These are phyloP conservation scores for Pseudocercospora vitis DNA, from an alignment of 2,329 filamentous ascomycete genomes.

Conservation along the genomic window DNA sequence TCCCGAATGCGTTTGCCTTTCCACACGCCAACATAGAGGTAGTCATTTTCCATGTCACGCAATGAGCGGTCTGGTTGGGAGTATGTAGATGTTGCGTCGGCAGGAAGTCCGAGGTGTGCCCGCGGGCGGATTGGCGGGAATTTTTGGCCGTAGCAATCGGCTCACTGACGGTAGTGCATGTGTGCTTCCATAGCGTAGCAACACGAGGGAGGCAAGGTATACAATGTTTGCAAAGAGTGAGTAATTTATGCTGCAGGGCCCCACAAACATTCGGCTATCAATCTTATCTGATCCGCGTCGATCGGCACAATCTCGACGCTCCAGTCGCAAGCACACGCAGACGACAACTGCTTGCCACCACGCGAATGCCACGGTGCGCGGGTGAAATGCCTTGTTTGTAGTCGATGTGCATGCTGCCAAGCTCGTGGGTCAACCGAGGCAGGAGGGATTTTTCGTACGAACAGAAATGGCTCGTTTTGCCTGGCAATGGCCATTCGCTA, in stretches of 20 bases:
- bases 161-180: background rate
- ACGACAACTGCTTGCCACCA: background rate
- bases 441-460: background rate
- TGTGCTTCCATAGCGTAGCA: background rate
- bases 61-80: slow-evolving; percentile 6
- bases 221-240: background rate
- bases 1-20: slow-evolving; percentile 37
- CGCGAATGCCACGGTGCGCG: background rate
- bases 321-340: background rate
- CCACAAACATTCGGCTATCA: background rate
- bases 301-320: background rate
- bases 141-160: background rate
- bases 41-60: slow-evolving; percentile 38
- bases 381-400: background rate
- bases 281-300: slow-evolving; percentile 9
- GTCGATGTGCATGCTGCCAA: background rate
- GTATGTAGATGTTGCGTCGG: background rate
- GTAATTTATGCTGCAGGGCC: slow-evolving; percentile 4
- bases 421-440: background rate
- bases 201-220: background rate
- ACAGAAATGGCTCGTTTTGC: background rate
- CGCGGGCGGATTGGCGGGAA: background rate
- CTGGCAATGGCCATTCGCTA: background rate
- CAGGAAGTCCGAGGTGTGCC: slow-evolving; percentile 7
- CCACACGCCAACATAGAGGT: slow-evolving; percentile 39